These are phyloP conservation scores for Paxillus ammoniavirescens DNA, from an alignment of 768 basidiomycete species.

Conservation along the genomic window DNA sequence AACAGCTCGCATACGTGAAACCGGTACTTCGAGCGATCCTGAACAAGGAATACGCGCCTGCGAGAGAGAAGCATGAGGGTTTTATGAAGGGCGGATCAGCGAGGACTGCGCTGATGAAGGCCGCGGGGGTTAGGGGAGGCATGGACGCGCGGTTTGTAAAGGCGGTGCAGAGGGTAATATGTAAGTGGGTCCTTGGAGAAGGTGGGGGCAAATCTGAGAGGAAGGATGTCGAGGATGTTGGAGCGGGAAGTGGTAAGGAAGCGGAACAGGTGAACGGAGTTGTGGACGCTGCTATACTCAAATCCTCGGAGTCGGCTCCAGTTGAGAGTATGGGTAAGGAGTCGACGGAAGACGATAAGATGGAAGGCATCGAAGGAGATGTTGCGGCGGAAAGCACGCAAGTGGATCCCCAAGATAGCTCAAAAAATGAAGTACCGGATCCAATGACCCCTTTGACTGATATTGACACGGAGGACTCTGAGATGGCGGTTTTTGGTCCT, in stretches of 20 bases:
- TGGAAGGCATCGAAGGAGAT: conserved; percentile 18
- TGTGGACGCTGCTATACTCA: background rate
- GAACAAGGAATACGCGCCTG: conserved; percentile 54
- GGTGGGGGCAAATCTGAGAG: conserved; percentile 12
- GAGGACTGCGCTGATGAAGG: conserved; percentile 34
- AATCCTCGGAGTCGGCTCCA: background rate
- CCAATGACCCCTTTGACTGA: background rate
- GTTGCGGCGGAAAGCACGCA: background rate
- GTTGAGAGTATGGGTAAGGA: background rate
- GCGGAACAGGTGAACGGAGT: background rate
- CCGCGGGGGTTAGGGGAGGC: conserved; percentile 36
- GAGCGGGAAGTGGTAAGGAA: background rate
- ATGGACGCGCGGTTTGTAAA: conserved; percentile 39
- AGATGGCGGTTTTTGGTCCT: conserved; percentile 17
- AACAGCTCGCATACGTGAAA: conserved; percentile 67
- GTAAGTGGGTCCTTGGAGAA: conserved; percentile 22
- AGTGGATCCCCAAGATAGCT: background rate
- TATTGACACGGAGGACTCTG: conserved; percentile 4
- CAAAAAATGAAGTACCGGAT: background rate
- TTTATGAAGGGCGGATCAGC: conserved; percentile 61
- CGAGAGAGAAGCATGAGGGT: conserved; percentile 42
- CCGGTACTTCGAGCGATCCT: conserved; percentile 61
- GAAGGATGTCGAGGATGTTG: conserved; percentile 2
- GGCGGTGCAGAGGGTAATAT: conserved; percentile 32
- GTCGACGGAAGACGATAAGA: conserved; percentile 10